phyloP scores from a whole-genome alignment of 345 rosid genomes.

The Populus euphratica region DNA sequence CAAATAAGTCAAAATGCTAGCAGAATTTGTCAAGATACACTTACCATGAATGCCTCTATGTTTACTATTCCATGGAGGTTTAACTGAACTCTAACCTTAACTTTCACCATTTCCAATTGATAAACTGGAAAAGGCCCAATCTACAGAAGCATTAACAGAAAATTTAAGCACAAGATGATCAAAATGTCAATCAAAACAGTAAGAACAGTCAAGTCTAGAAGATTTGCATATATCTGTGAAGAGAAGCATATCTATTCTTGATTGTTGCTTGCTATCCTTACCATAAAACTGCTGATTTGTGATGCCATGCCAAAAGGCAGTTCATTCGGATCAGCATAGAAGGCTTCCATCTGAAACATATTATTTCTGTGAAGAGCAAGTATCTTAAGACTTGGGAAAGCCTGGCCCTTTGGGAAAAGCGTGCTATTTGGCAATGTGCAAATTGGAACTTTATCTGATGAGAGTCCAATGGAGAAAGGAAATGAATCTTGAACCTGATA shows the following conservation, averaged over 20 bases:
- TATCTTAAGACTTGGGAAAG: constrained; percentile 73
- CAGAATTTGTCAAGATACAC: constrained; percentile 15
- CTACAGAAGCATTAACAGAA: constrained; percentile 27
- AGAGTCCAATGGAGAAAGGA: constrained; percentile 66
- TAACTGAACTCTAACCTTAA: constrained; percentile 72
- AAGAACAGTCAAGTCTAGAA: no score
- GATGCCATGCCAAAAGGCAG: constrained; percentile 45
- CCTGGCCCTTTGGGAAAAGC: constrained; percentile 77
- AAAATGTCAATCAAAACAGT: neutral
- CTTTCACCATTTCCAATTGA: constrained; percentile 57
- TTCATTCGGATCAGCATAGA: constrained; percentile 50
- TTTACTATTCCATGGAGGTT: constrained; percentile 77
- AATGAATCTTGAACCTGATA: constrained; percentile 76
- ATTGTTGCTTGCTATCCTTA: constrained; percentile 13
- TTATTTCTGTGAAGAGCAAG: constrained; percentile 62
- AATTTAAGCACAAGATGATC: neutral
- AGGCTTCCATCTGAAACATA: constrained; percentile 65
- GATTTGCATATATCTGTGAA: no score
- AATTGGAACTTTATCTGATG: constrained; percentile 40
- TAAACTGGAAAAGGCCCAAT: constrained; percentile 78
- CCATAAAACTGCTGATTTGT: constrained; percentile 71
- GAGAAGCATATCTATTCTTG: no score
- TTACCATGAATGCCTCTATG: constrained; percentile 71
- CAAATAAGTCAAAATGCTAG: neutral
- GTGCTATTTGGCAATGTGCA: constrained; percentile 40